Evolutionary conservation across 306 rosid genomes (phyloP).

Genomic region (Vachellia collinsii): DNA sequence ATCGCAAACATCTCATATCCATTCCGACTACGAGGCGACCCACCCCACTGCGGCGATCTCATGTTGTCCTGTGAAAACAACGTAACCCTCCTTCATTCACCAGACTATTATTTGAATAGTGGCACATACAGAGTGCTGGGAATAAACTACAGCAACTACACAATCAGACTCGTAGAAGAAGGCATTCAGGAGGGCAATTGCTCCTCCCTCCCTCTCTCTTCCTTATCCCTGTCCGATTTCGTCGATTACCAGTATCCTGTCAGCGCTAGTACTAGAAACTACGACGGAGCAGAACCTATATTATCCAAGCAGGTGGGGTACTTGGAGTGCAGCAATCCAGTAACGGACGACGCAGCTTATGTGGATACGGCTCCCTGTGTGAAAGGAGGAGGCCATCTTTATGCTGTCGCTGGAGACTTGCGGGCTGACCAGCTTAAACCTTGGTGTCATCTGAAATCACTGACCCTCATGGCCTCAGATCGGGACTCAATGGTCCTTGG

Average conservation of each 20-base stretch:
- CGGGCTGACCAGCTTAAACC: too few species aligned
- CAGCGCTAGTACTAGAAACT: background rate
- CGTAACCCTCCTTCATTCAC: background rate
- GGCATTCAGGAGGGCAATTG: background rate
- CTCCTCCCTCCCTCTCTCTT: slow-evolving; percentile 11
- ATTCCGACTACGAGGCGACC: background rate
- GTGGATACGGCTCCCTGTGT: background rate
- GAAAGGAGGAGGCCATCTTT: too few species aligned
- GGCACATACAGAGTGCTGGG: slow-evolving; percentile 19
- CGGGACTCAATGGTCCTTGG: too few species aligned
- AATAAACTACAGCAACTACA: slow-evolving; percentile 25
- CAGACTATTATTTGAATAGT: too few species aligned
- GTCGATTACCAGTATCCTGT: background rate
- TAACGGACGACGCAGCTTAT: background rate
- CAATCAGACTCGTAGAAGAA: background rate
- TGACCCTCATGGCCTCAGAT: background rate
- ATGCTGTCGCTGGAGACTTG: background rate
- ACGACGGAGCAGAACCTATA: too few species aligned
- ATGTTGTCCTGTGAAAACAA: background rate
- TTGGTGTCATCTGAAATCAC: background rate
- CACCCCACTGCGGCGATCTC: background rate
- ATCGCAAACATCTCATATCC: background rate
- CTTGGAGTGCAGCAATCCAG: background rate
- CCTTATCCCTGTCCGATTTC: background rate
- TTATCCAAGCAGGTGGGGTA: background rate